Base-by-base conservation (phyloP, 2,329 filamentous ascomycete genomes). In the Sphaerulina populicola region DNA sequence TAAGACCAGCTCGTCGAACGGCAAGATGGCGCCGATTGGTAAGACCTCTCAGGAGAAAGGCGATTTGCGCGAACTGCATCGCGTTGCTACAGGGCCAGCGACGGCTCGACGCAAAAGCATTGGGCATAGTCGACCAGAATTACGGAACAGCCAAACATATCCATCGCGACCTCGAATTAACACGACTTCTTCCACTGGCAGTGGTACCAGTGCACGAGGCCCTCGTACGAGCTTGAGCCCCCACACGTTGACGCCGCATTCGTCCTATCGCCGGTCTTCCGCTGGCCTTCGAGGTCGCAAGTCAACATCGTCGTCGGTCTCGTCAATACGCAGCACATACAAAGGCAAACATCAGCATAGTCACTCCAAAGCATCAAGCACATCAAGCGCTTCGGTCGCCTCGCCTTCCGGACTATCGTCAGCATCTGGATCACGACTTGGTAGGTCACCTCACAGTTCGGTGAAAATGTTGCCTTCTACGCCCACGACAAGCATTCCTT, bases 391-490 rank as follows among this genome's bases (percentile, higher is more conserved):
- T 14, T 85, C 85, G 33, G 85, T 76, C 39, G 68, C 68, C 9
- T 74, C 72, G 1, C 74, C 74, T 59, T 67, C 68, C 11, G 67
- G 67, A 12, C 63, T 64, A 35, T 70, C 53, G 45, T 67, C 60
- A 54, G 69, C 83, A 63, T 84, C 80, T 12, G 81, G 80, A 1
- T 72, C 80, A 44, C 78, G 77, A 39, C 71, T 78, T 33, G 78
- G 79, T 11, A 81, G 86, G 21, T 90, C 85, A 2, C 91, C 93
- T 1, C 89, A 96, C 66, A 81, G 88, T 59, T 94, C 88, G 0
- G 85, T 97, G 62, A 97, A 97, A 71, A 86, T 97, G n/a, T 80
- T 97, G 2, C 91, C 93, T 1, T 87, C 88, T 0, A 95, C 90
- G 0, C 91, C 91, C 0, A 90, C 85, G 0, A 69, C 78, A 2